Base-by-base conservation (phyloP, 2,329 filamentous ascomycete genomes). In the Pyrenochaeta sp. region DNA sequence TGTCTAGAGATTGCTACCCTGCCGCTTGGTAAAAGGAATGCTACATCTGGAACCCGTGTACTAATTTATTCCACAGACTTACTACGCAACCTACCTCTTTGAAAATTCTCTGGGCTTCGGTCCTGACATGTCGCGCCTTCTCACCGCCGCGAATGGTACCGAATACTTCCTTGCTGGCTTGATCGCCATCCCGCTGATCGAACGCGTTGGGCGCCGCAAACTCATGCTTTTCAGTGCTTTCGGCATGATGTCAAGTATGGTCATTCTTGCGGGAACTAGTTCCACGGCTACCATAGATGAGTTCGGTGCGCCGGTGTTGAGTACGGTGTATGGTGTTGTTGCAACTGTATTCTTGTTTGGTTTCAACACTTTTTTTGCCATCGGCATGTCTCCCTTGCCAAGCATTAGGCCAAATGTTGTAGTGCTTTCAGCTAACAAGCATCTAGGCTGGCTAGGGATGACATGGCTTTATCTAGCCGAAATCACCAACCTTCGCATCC, bases 331-430 rank as follows among this genome's bases (percentile, higher is more conserved):
- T 9, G 79, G 75, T 51, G 76, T 78, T 48, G 78, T 79, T 0
- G 88, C 87, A 0, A 87, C 87, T 0, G 87, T 86, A 0, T 84
- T 85, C 1, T 88, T 91, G 72, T 91, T 90, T 66, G 78, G 88
- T 35, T 89, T 87, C 69, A 89, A 86, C 0, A 82, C 79, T 0
- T 78, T 86, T 0, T 89, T 89, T 56, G 87, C 85, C n/a, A 85
- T 85, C 0, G 87, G 85, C 36, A 48, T 20, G 45, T 11, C n/a
- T 35, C 4, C 4, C 32, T 11, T 35, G 5, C 11, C 5, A 4
- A 14, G 4, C 32, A 4, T 35, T 17, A 5, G 11, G 15, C 32
- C 4, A 35, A 17, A 12, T 4, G 4, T 4, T 11, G 14, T 17
- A n/a, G 32, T 4, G 17, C 27, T 17, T n/a, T n/a, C n/a, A n/a